Evolutionary conservation across 352 stramenopile genomes (phyloP), one percentile per base, ranked within the genome.

Genomic region (Globisporangium carolinianum): DNA sequence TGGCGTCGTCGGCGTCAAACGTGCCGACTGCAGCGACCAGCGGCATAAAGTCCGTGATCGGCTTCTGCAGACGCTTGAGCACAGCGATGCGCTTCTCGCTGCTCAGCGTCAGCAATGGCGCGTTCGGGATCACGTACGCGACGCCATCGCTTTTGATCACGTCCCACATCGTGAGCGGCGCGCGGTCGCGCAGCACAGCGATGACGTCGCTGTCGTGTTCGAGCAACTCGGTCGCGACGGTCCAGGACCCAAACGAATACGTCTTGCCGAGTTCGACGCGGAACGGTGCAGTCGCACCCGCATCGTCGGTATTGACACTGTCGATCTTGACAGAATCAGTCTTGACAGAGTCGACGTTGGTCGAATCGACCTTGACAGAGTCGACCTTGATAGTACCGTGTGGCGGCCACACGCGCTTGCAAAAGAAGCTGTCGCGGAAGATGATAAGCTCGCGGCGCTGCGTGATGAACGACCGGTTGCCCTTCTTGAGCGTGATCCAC

Each of bases 401-500:
- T 14, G 63, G 49, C 42, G 68, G 47, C 4, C 56, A 63, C 14
- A 73, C 74, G 55, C 48, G 48, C 6, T 11, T 11, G 17, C 10
- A 10, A 53, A 91, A 94, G 47, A 91, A 86, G 6, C 64, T 71
- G 60, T 91, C 79, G 54, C 83, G 83, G 66, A 94, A 94, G 57
- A 94, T 78, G 51, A 94, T 72, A 50, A 91, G 77, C 60, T 73
- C 55, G 41, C 76, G 73, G 58, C 84, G 68, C 17, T 68, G 64
- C 17, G 79, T 91, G 43, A 94, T 62, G 59, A 86, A 90, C 15
- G 79, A 88, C n/a, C 83, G 75, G 48, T 89, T 90, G 43, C 67
- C 67, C 66, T 94, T 91, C 67, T 94, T 94, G 60, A 94, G 73
- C 57, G 81, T 91, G 61, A 91, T 73, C 83, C 83, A 94, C 61